Evolutionary conservation across 129 eudicot genomes (phyloP), one percentile per base, ranked within the genome.

Genomic region (Apium graveolens): DNA sequence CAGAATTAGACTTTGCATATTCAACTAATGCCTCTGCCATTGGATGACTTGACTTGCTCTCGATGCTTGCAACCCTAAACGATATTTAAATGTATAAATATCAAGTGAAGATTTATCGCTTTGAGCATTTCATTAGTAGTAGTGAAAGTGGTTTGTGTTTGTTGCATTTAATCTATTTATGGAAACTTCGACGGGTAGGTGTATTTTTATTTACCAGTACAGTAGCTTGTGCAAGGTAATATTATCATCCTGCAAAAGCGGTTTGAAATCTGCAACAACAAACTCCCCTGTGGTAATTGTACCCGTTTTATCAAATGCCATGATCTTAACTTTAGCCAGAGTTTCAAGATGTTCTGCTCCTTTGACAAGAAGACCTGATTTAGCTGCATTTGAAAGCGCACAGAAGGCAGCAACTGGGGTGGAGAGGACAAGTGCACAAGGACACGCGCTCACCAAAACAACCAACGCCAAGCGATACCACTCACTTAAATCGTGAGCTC

Each of bases 281-380:
- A 95, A 95, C 43, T 95, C 99, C 63, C 97, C 99, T 81, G 90
- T 83, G 37, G 99, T 95, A 31, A 95, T 85, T 1, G 99, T 95
- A 46, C 99, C 99, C 0, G 99, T 95, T 81, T 95, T 95, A 78
- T 95, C 99, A 78, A 95, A 95, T 46, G 97, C 97, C 82, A 95
- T 85, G 35, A 83, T 75, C 82, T 86, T 90, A 14, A 95, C 78
- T 76, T 84, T 76, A 14, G 99, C 81, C n/a, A 95, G 95, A 34
- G 86, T 86, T 80, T 95, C 99, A n/a, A 95, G 86, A 73, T 90
- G 82, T 44, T 95, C 92, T 26, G 92, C 99, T 13, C 99, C 99
- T 87, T 95, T 95, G 72, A 95, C 86, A 48, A 95, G 75, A 35
- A 95, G 90, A 4, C 99, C 99, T 20, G 87, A 78, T 26, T 84